Percentiles rank a stretch among this genome's conserved stretches.
These are phyloP conservation scores for Puccinia horiana DNA, from an alignment of 1,284 basidiomycete species.

Conservation along the genomic window DNA sequence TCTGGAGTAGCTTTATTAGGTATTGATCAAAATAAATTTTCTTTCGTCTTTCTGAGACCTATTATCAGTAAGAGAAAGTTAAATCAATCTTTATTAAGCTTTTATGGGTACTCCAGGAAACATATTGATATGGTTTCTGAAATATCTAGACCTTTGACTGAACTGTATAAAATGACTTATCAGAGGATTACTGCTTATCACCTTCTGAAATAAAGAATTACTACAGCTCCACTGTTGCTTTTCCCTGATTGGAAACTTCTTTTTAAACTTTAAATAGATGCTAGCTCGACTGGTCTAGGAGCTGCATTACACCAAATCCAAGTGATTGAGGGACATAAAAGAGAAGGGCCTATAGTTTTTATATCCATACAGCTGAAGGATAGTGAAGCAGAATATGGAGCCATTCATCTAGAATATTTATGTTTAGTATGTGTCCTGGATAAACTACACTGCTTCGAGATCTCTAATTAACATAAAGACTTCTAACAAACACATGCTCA, in stretches of 20 bases:
- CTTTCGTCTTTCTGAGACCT: constrained; percentile 60
- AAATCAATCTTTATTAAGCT: constrained; percentile 59
- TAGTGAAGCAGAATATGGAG: constrained; percentile 16
- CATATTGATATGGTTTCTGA: not conserved
- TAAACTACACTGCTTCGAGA: not conserved
- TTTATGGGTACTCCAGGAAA: constrained; percentile 60
- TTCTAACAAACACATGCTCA: constrained; percentile 9
- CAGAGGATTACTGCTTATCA: not conserved
- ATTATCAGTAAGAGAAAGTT: constrained; percentile 57
- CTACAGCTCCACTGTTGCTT: not conserved
- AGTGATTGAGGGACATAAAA: not conserved
- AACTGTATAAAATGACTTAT: constrained; percentile 12
- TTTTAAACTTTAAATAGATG: no score
- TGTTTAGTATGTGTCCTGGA: no score
- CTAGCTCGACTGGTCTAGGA: no score
- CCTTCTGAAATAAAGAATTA: not conserved
- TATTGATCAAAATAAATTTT: constrained; percentile 62
- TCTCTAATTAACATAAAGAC: not conserved
- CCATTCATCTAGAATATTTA: not conserved
- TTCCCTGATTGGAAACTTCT: not conserved
- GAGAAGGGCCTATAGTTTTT: constrained; percentile 22
- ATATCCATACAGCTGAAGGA: no score
- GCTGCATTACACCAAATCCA: no score
- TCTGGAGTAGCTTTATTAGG: no score
- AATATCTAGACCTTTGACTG: not conserved